Evolutionary conservation across 306 rosid species (phyloP).

Genomic region (Trifolium fragiferum): DNA sequence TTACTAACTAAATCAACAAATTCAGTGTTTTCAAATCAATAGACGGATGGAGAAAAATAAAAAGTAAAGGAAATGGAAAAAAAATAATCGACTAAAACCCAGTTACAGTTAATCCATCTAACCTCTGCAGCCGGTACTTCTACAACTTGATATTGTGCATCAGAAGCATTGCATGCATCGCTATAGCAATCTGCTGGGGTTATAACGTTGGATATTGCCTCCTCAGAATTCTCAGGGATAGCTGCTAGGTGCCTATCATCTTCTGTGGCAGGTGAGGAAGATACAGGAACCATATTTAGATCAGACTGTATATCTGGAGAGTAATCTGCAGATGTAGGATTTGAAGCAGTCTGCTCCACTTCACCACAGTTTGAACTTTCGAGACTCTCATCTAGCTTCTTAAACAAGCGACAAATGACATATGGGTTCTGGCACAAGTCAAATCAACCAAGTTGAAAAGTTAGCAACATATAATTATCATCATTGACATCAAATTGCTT

Average conservation of each 20-base stretch:
- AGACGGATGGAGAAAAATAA: neutral
- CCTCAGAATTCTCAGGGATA: slow-evolving; percentile 53
- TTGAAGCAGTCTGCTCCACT: slow-evolving; percentile 53
- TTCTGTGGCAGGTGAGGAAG: slow-evolving; percentile 57
- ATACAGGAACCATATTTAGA: slow-evolving; percentile 42
- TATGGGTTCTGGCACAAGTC: slow-evolving; percentile 67
- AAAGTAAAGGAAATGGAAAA: neutral
- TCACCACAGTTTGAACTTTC: slow-evolving; percentile 63
- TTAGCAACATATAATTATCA: slow-evolving; percentile 33
- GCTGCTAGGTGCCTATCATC: slow-evolving; percentile 44
- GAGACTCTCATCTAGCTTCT: slow-evolving; percentile 76
- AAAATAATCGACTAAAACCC: slow-evolving; percentile 23
- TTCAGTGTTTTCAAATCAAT: slow-evolving; percentile 15
- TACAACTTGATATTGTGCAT: slow-evolving; percentile 38
- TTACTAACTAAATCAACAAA: slow-evolving; percentile 38
- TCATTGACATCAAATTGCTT: slow-evolving; percentile 2
- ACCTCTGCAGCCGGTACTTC: slow-evolving; percentile 48
- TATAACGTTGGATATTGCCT: slow-evolving; percentile 53
- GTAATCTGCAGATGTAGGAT: slow-evolving; percentile 51
- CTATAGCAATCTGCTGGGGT: slow-evolving; percentile 40
- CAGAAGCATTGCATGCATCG: slow-evolving; percentile 40
- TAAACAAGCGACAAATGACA: slow-evolving; percentile 87
- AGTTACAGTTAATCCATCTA: slow-evolving; percentile 37
- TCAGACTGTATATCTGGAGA: slow-evolving; percentile 64
- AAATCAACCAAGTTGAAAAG: slow-evolving; percentile 39